Base-by-base conservation (phyloP, 805 yeast species). In the Metschnikowia arizonensis region DNA sequence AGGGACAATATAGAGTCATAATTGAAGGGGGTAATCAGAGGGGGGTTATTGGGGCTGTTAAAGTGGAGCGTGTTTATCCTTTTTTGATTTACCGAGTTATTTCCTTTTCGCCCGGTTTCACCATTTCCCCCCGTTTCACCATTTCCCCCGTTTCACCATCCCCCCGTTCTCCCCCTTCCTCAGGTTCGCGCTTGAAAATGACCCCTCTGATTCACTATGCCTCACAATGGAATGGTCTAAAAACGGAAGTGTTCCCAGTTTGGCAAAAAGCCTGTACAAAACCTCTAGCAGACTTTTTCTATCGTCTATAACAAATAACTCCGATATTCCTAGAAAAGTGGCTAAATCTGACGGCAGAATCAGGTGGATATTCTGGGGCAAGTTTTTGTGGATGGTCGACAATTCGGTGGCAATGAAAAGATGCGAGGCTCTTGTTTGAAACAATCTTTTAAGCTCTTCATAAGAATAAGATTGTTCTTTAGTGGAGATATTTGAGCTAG, bases 401-500 rank as follows among this genome's bases (percentile, higher is more conserved):
- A 48, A 23, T 18, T 48, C 54, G 10, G 37, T 21, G 28, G 44
- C 37, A 9, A 41, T 14, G 9, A 50, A 29, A 9, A 49, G 43
- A 9, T 33, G 41, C 6, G 42, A 30, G 7, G 39, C 40, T 14
- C 52, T 14, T 1, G 18, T 28, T 11, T 44, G 44, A 30, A 52
- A 48, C 5, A 50, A 24, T 2, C 5, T 14, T 17, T n/a, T 7
- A 5, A 51, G 15, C 11, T 44, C 10, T 8, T 28, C 12, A 2
- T 9, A 10, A 21, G 31, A 17, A 15, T 14, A 37, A 2, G 11
- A n/a, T 11, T 42, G 40, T 18, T n/a, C 29, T 5, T 2, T 18
- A 5, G 39, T 10, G 5, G 25, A 24, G 2, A 33, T 4, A 5
- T 47, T 51, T 4, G 51, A 34, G 29, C 60, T 56, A 7, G 54